phyloP scores from a whole-genome alignment of 2,329 filamentous ascomycete genomes.

The Fusarium sp. region DNA sequence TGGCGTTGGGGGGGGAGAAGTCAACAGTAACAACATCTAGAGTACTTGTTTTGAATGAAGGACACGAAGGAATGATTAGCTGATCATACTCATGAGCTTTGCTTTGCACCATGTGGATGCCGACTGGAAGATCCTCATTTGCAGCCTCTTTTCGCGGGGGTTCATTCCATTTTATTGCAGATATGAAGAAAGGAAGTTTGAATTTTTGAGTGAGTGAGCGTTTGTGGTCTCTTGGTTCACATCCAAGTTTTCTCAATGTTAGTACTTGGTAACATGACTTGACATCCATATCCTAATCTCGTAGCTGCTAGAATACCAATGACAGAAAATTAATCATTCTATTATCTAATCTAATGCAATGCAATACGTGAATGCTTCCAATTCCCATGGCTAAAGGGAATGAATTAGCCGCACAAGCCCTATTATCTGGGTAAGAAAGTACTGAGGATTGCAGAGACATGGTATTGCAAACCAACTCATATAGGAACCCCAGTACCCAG shows the following conservation, averaged over 20 bases:
- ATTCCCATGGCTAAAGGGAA: not conserved
- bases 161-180: not conserved
- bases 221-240: not conserved
- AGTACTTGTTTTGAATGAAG: slow-evolving; percentile 21
- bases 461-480: not conserved
- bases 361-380: too few species aligned
- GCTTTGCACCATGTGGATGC: not conserved
- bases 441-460: not conserved
- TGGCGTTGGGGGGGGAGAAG: slow-evolving; percentile 32
- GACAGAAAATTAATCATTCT: not conserved
- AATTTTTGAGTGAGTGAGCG: not conserved
- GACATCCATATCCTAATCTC: not conserved
- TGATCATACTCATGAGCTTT: not conserved
- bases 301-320: not conserved
- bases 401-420: not conserved
- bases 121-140: not conserved
- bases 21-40: slow-evolving; percentile 18
- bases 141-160: not conserved
- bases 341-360: not conserved
- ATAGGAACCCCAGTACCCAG: not conserved
- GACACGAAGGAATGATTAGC: slow-evolving; percentile 27
- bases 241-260: not conserved
- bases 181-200: not conserved
- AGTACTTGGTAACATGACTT: not conserved
- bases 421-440: not conserved